Conservation (phyloP, 371 early-diverging fungal species). For the Saksenaea vasiformis region DNA sequence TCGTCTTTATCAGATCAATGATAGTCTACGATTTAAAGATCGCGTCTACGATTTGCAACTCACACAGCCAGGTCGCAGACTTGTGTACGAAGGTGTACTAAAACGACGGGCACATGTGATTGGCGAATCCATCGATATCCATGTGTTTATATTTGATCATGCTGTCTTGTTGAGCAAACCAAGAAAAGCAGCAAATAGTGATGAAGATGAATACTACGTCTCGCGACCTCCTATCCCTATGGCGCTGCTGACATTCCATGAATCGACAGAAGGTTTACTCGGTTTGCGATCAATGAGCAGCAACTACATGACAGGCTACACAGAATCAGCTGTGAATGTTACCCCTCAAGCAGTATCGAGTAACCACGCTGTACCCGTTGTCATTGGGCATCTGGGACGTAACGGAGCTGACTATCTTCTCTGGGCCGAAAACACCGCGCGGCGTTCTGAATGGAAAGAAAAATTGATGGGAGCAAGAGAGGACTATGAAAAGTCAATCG, state of each 20-base stretch:
- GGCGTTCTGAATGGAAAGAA: conserved; percentile 82
- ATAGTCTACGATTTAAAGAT: conserved; percentile 46
- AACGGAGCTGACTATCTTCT: conserved; percentile 70
- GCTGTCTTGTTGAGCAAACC: conserved; percentile 75
- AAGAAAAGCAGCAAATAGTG: conserved; percentile 47
- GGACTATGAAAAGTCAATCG: conserved; percentile 36
- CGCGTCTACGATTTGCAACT: conserved; percentile 63
- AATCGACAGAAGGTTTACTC: conserved; percentile 48
- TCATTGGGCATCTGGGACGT: conserved; percentile 70
- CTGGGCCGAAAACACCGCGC: conserved; percentile 69
- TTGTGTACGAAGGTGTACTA: conserved; percentile 82
- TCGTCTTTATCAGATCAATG: conserved; percentile 33
- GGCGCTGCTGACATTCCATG: conserved; percentile 54
- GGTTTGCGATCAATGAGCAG: conserved; percentile 10
- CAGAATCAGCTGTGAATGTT: not conserved
- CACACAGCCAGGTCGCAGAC: conserved; percentile 62
- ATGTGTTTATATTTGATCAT: conserved; percentile 91
- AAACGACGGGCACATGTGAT: conserved; percentile 67
- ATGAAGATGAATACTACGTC: conserved; percentile 53
- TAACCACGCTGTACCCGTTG: conserved; percentile 19
- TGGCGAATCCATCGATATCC: conserved; percentile 67
- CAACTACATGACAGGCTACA: conserved; percentile 3
- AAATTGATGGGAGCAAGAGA: conserved; percentile 74
- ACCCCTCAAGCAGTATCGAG: too few relatives aligned
- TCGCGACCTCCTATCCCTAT: conserved; percentile 66